A percentile compares a stretch with the other conserved stretches of the same genome.
Evolutionary conservation across 495 filamentous ascomycete species (phyloP).

Genomic region (Penicillium crystallinum): DNA sequence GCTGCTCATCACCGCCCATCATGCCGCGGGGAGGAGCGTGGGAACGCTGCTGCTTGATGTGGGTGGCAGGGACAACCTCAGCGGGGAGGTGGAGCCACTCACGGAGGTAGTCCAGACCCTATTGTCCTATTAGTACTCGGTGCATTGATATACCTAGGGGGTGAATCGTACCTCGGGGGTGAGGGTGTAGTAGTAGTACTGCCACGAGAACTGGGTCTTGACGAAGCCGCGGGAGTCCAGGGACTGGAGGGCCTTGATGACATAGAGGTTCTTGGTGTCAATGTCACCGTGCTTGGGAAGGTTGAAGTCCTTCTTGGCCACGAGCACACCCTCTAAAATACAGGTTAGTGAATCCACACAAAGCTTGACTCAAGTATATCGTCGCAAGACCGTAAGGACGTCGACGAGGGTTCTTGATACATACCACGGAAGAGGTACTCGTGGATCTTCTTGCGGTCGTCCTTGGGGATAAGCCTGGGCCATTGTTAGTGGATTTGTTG

Average conservation of each 20-base stretch:
- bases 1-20: conserved; percentile 89
- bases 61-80: conserved; percentile 97
- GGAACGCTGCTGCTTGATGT: conserved; percentile 99
- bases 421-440: conserved; percentile 98
- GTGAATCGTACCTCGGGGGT: conserved; percentile 64
- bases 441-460: conserved; percentile 99
- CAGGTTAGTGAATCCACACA: conserved; percentile 17
- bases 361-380: conserved; percentile 1
- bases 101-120: conserved; percentile 98
- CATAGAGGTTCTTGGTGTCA: conserved; percentile 97
- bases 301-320: conserved; percentile 98
- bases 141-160: background rate
- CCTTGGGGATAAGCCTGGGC: conserved; percentile 93
- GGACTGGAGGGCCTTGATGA: conserved; percentile 98
- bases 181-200: conserved; percentile 99
- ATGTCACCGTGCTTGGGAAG: conserved; percentile 88
- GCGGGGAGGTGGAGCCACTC: conserved; percentile 99
- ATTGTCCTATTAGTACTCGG: conserved; percentile 1
- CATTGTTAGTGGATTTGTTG: conserved; percentile 19
- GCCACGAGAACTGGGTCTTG: conserved; percentile 99
- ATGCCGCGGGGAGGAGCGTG: conserved; percentile 97
- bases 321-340: conserved; percentile 84
- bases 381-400: conserved; percentile 1
- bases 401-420: conserved; percentile 29
- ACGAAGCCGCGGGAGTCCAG: conserved; percentile 94